Conservation (phyloP, 2,329 filamentous ascomycete genomes). For the Xylaria sp. region DNA sequence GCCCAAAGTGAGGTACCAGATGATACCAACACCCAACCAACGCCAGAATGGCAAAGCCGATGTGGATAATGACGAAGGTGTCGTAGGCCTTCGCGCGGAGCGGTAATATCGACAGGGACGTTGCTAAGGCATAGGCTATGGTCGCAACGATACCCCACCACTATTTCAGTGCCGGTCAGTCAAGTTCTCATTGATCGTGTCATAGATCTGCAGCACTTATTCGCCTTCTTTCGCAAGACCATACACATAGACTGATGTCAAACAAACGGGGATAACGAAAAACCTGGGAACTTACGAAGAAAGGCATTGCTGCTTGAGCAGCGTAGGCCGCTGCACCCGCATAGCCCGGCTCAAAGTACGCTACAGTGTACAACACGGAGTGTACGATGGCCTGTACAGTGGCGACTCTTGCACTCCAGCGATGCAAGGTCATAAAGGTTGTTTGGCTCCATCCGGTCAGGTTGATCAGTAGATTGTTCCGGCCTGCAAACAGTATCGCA, state of each 20-base stretch:
- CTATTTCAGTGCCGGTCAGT: conserved; percentile 4
- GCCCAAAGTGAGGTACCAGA: conserved; percentile 40
- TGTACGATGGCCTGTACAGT: conserved; percentile 47
- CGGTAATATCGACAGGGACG: conserved; percentile 44
- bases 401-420: conserved; percentile 46
- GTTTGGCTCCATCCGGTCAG: conserved; percentile 47
- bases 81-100: conserved; percentile 47
- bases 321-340: conserved; percentile 31
- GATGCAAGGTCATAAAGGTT: conserved; percentile 46
- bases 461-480: conserved; percentile 46
- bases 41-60: conserved; percentile 44
- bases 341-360: conserved; percentile 36
- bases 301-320: conserved; percentile 31
- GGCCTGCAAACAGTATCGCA: conserved; percentile 45
- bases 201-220: background rate
- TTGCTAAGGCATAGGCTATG: conserved; percentile 41
- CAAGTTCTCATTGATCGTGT: background rate
- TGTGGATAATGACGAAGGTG: conserved; percentile 47
- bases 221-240: no score
- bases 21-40: conserved; percentile 46
- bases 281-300: conserved; percentile 27
- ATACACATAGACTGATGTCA: background rate
- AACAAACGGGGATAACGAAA: background rate
- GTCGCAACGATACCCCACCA: conserved; percentile 47
- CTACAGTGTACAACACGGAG: conserved; percentile 41